Percentiles rank a stretch among this genome's conserved stretches.
phyloP scores from a whole-genome alignment of 2,329 filamentous ascomycete species.

The Canariomyces notabilis region DNA sequence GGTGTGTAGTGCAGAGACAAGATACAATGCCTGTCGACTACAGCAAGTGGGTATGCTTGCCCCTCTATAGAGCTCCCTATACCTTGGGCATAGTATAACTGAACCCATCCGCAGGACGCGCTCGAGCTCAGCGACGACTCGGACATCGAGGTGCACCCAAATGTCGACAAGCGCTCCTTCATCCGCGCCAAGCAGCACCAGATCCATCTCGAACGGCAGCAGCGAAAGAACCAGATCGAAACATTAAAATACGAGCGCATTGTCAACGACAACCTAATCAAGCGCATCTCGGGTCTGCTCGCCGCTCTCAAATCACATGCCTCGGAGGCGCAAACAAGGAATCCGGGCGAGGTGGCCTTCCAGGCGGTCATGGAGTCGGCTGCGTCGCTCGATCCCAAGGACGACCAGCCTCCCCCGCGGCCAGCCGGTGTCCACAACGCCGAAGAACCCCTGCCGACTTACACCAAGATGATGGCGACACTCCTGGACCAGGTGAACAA shows the following conservation, averaged over 20 bases:
- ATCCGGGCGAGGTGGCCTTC: conserved; percentile 80
- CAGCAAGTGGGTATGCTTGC: conserved; percentile 57
- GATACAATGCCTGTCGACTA: conserved; percentile 46
- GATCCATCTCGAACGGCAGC: conserved; percentile 85
- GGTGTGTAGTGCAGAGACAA: background rate
- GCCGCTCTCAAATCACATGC: conserved; percentile 69
- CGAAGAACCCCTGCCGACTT: conserved; percentile 70
- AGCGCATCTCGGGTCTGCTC: conserved; percentile 76
- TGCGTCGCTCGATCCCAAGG: conserved; percentile 57
- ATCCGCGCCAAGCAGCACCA: conserved; percentile 97
- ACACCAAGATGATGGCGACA: conserved; percentile 98
- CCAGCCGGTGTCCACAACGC: conserved; percentile 76
- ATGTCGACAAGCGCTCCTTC: conserved; percentile 97
- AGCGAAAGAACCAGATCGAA: conserved; percentile 82
- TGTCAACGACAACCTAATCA: conserved; percentile 86
- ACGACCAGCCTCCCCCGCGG: conserved; percentile 67
- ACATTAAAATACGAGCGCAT: conserved; percentile 88
- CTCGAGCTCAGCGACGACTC: conserved; percentile 98
- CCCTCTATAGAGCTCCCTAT: background rate
- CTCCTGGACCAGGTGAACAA: conserved; percentile 88
- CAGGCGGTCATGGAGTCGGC: conserved; percentile 81
- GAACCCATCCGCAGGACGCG: conserved; percentile 60
- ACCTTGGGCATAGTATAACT: no score
- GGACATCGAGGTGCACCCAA: conserved; percentile 96
- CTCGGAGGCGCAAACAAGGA: conserved; percentile 57